phyloP scores from a whole-genome alignment of 805 yeast genomes.

The Helenozyma rhizophorensis region DNA sequence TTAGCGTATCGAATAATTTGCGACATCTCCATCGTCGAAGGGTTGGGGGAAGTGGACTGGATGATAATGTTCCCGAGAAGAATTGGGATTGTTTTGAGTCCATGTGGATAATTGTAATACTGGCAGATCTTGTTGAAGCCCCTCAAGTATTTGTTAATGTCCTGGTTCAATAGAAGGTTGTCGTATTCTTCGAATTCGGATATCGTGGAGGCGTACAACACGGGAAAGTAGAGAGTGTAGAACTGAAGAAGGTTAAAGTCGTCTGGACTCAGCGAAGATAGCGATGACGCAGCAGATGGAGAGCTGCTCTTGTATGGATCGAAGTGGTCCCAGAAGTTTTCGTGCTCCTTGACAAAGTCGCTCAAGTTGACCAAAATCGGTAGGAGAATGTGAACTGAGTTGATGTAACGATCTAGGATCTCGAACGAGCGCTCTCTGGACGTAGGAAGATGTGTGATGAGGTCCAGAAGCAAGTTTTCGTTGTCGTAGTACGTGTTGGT shows the following conservation, averaged over 20 bases:
- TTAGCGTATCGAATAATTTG: constrained; percentile 55
- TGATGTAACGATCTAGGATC: constrained; percentile 44
- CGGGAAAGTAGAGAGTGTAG: constrained; percentile 47
- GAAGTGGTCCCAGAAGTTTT: constrained; percentile 42
- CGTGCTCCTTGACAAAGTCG: constrained; percentile 43
- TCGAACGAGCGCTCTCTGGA: constrained; percentile 42
- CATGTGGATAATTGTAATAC: constrained; percentile 48
- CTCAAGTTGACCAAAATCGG: constrained; percentile 47
- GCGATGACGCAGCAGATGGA: constrained; percentile 6
- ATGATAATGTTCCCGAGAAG: constrained; percentile 46
- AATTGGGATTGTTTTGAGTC: constrained; percentile 37
- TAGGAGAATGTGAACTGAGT: constrained; percentile 52
- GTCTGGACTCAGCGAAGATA: constrained; percentile 10
- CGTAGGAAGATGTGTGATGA: constrained; percentile 42
- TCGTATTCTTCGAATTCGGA: constrained; percentile 58
- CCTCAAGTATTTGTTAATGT: constrained; percentile 46
- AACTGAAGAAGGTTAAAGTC: constrained; percentile 40
- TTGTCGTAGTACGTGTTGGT: constrained; percentile 37
- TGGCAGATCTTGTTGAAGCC: constrained; percentile 48
- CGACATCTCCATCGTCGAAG: constrained; percentile 52
- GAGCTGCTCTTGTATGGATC: constrained; percentile 12
- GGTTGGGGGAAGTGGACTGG: constrained; percentile 53
- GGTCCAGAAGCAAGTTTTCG: constrained; percentile 29
- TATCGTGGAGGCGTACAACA: constrained; percentile 54
- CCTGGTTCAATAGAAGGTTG: constrained; percentile 41